A percentile compares a stretch with the other conserved stretches of the same genome.
phyloP scores from a whole-genome alignment of 345 rosid genomes.

The Rhizophora apiculata region DNA sequence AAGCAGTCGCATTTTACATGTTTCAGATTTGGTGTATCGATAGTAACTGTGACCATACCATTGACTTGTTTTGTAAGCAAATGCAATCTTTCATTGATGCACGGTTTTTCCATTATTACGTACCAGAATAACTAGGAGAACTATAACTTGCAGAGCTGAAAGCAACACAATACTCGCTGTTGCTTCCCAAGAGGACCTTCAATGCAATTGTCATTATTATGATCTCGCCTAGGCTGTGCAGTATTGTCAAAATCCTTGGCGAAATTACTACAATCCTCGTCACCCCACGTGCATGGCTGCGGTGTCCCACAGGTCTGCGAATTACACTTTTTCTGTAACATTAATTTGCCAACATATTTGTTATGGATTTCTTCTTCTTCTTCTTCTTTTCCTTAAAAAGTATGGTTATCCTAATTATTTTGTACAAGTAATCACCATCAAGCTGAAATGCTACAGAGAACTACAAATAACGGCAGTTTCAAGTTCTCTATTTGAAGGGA shows the following conservation, averaged over 20 bases:
- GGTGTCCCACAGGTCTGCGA: conserved; percentile 12
- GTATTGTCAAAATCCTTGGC: conserved; percentile 17
- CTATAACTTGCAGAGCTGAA: conserved; percentile 1
- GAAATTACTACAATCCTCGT: conserved; percentile 14
- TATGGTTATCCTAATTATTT: background rate
- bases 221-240: background rate
- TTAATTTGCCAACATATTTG: no score
- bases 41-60: no score
- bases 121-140: background rate
- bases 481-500: no score
- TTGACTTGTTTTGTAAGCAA: no score
- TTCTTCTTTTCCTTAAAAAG: background rate
- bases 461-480: background rate
- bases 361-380: no score
- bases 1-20: no score
- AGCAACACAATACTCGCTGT: background rate
- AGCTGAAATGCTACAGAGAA: no score
- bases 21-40: no score
- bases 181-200: background rate
- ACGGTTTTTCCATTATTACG: no score
- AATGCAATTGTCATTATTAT: background rate
- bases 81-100: no score
- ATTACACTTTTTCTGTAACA: no score
- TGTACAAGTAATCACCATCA: no score
- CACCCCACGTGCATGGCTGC: conserved; percentile 24